Percentiles rank a stretch among this genome's conserved stretches.
Evolutionary conservation across 345 rosid genomes (phyloP).

Genomic region (Corchorus olitorius): DNA sequence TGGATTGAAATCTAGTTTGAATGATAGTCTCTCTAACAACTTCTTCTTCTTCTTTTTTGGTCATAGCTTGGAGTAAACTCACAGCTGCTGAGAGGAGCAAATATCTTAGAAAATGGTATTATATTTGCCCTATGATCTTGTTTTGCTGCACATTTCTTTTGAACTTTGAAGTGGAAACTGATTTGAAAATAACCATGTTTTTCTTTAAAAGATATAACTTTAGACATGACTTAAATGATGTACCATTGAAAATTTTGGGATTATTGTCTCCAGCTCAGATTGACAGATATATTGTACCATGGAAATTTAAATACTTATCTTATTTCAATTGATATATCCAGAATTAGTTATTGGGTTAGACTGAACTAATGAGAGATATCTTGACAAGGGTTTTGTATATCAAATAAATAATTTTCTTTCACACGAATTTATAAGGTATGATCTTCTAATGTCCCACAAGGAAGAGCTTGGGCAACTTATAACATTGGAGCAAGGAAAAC

Average conservation of each 20-base stretch:
- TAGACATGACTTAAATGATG: neutral
- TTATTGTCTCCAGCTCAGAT: neutral
- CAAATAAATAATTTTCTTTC: constrained; percentile 10
- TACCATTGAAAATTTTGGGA: neutral
- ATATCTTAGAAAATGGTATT: constrained; percentile 73
- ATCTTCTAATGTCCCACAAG: constrained; percentile 74
- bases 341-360: neutral
- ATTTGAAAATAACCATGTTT: neutral
- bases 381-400: neutral
- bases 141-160: neutral
- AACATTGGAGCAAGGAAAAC: constrained; percentile 97
- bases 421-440: constrained; percentile 61
- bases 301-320: constrained; percentile 7
- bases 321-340: constrained; percentile 11
- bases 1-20: constrained; percentile 5
- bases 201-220: neutral
- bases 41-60: constrained; percentile 1
- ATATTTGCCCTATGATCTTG: constrained; percentile 21
- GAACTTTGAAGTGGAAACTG: neutral
- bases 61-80: constrained; percentile 85
- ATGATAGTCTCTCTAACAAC: neutral
- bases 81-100: constrained; percentile 88
- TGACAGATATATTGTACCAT: neutral
- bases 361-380: neutral
- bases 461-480: constrained; percentile 95